Evolutionary conservation across 2,329 filamentous ascomycete species (phyloP), one percentile per base, ranked within the genome.

Genomic region (Trichoderma cornu-damae): DNA sequence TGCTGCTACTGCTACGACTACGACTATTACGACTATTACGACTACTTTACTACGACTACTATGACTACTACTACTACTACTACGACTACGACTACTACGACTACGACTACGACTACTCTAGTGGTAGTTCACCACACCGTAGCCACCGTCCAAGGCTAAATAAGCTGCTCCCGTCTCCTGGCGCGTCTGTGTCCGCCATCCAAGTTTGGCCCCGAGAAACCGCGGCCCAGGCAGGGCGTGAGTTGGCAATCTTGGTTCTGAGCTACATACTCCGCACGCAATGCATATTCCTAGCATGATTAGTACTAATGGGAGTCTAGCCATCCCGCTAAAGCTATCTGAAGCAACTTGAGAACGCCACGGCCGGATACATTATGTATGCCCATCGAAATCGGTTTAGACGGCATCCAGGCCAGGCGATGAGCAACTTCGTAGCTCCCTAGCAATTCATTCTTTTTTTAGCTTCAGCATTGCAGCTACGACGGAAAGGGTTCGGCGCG

Each of bases 141-240:
- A 42, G 22, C 38, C 28, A 53, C 50, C 50, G 50, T 32, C 26
- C 38, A 53, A 16, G 38, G 38, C 50, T 53, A 53, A n/a, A n/a
- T n/a, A n/a, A 53, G 50, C 50, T 53, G 18, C 28, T 53, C 37
- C 38, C 26, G 38, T 22, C 18, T 43, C 38, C 37, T 34, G 50
- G 50, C 38, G 50, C 38, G 50, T 42, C 38, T 53, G 44, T 44
- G 24, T 53, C 26, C 26, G 38, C 34, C 24, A 18, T 26, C 18
- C 22, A 22, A 53, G 50, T n/a, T n/a, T 53, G 38, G 38, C 30
- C 14, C 37, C 34, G 14, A 43, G 50, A 43, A n/a, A 35, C 24
- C 35, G 38, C 50, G 26, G 20, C 22, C 18, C 14, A 43, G 28
- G 18, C 6, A 37, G n/a, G n/a, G n/a, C n/a, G 26, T 46, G 49